Percentiles rank a stretch among this genome's conserved stretches.
phyloP scores from a whole-genome alignment of 306 rosid genomes.

The Ormosia semicastrata region DNA sequence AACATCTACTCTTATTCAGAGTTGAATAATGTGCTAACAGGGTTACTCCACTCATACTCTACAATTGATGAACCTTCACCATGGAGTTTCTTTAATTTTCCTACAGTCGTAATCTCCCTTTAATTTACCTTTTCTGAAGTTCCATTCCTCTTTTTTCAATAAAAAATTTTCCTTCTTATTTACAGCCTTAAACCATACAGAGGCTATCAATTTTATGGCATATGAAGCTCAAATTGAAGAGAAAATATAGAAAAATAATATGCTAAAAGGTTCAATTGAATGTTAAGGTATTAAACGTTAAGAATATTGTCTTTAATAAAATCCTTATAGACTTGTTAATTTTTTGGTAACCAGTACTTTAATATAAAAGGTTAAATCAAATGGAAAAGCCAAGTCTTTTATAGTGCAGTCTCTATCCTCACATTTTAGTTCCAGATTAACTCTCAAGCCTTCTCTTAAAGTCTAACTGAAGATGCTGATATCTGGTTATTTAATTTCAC shows the following conservation, averaged over 20 bases:
- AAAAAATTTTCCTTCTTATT: background rate
- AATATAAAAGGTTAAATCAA: background rate
- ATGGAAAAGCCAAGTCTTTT: background rate
- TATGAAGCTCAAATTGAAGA: slow-evolving; percentile 9
- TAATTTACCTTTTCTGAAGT: background rate
- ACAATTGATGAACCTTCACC: background rate
- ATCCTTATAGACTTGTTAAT: background rate
- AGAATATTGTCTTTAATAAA: background rate
- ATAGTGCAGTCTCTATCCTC: background rate
- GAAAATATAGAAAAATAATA: background rate
- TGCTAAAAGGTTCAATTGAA: background rate
- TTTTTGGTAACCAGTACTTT: background rate
- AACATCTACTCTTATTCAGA: background rate
- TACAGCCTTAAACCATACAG: background rate
- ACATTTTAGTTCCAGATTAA: background rate
- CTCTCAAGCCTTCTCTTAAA: background rate
- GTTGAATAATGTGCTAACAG: background rate
- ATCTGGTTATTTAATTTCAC: background rate
- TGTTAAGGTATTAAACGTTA: background rate
- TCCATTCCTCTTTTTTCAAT: background rate
- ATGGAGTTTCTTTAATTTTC: background rate
- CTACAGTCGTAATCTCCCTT: background rate
- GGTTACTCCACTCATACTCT: background rate
- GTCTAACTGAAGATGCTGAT: slow-evolving; percentile 14
- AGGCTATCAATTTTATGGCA: background rate